A percentile compares a stretch with the other conserved stretches of the same genome.
Evolutionary conservation across 2,329 filamentous ascomycete species (phyloP).

Genomic region (Penicillium palitans): DNA sequence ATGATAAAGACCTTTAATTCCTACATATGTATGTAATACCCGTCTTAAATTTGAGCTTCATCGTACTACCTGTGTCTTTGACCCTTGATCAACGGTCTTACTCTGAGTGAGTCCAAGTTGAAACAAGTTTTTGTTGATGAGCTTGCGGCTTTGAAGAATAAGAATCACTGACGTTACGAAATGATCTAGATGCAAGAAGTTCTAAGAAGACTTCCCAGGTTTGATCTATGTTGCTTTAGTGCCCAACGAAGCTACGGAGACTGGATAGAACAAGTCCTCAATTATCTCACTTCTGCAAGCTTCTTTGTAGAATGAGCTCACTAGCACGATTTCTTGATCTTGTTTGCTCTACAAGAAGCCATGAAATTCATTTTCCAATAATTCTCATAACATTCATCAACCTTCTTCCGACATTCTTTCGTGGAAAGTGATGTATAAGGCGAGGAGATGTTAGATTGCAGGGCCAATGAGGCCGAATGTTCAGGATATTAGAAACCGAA

Average conservation of each 20-base stretch:
- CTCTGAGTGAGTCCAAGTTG: slow-evolving; percentile 1
- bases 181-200: background rate
- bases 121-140: background rate
- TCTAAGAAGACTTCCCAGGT: slow-evolving; percentile 24
- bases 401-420: too few relatives aligned
- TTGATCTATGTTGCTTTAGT: background rate
- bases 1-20: background rate
- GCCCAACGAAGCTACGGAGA: background rate
- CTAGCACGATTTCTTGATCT: background rate
- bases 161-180: background rate
- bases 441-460: too few relatives aligned
- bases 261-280: background rate
- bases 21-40: background rate
- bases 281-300: too few relatives aligned
- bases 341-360: background rate
- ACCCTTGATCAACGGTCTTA: background rate
- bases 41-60: background rate
- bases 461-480: too few relatives aligned
- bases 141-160: background rate
- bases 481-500: too few relatives aligned
- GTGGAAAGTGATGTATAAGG: too few relatives aligned
- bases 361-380: background rate
- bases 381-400: background rate
- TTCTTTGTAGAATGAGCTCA: slow-evolving; percentile 12
- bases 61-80: background rate